These are phyloP conservation scores for Grigorovia yakushimaensis DNA, from an alignment of 805 yeast species.

Conservation along the genomic window DNA sequence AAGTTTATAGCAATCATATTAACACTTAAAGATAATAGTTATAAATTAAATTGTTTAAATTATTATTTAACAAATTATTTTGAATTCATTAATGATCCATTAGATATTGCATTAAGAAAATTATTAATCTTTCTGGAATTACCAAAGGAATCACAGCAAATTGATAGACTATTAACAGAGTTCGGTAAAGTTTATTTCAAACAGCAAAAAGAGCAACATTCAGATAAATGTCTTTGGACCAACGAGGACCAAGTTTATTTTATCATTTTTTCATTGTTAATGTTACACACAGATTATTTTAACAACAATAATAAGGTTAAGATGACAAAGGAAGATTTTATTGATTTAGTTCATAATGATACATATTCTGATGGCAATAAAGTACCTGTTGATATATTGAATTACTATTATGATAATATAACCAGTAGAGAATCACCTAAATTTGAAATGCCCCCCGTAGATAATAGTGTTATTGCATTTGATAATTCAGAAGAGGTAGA, in stretches of 20 bases:
- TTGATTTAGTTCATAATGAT: slow-evolving; percentile 36
- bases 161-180: slow-evolving; percentile 53
- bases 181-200: slow-evolving; percentile 45
- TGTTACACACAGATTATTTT: slow-evolving; percentile 67
- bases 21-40: slow-evolving; percentile 20
- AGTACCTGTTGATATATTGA: slow-evolving; percentile 35
- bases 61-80: slow-evolving; percentile 30
- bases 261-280: slow-evolving; percentile 52
- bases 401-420: slow-evolving; percentile 59
- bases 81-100: slow-evolving; percentile 44
- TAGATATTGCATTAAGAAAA: slow-evolving; percentile 56
- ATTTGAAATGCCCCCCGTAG: slow-evolving; percentile 8
- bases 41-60: slow-evolving; percentile 20
- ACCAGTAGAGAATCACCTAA: slow-evolving; percentile 45
- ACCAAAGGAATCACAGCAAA: slow-evolving; percentile 69
- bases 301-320: slow-evolving; percentile 57
- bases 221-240: slow-evolving; percentile 22
- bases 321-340: slow-evolving; percentile 56
- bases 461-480: slow-evolving; percentile 1
- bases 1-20: slow-evolving; percentile 26
- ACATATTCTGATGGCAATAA: slow-evolving; percentile 19
- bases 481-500: slow-evolving; percentile 1
- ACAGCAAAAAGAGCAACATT: slow-evolving; percentile 14
- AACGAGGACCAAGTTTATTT: slow-evolving; percentile 48
- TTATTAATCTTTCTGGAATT: slow-evolving; percentile 48